A percentile compares a stretch with the other conserved stretches of the same genome.
Evolutionary conservation across 1,284 basidiomycete species (phyloP).

Genomic region (Moesziomyces sp.): DNA sequence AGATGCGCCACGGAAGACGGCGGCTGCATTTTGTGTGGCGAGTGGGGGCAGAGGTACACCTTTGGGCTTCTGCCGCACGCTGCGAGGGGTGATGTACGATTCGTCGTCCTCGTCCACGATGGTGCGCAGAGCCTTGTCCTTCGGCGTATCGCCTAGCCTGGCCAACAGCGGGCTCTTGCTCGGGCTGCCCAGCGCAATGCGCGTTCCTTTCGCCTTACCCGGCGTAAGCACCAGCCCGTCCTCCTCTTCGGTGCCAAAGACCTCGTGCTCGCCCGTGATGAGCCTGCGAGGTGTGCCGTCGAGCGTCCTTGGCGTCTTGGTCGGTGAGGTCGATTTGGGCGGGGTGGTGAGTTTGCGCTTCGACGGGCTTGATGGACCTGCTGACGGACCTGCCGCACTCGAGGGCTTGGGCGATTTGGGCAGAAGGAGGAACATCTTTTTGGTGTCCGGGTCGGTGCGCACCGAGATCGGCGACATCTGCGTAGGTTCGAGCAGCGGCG

Average conservation of each 20-base stretch:
- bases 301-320: conserved; percentile 30
- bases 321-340: conserved; percentile 28
- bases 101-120: conserved; percentile 48
- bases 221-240: conserved; percentile 52
- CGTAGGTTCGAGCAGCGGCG: conserved; percentile 42
- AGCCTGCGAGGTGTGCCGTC: conserved; percentile 16
- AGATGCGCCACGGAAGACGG: conserved; percentile 28
- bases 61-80: conserved; percentile 37
- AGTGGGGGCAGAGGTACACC: conserved; percentile 30
- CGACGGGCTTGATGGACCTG: conserved; percentile 17
- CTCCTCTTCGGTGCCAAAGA: conserved; percentile 31
- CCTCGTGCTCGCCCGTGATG: conserved; percentile 33
- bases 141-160: conserved; percentile 18
- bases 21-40: conserved; percentile 40
- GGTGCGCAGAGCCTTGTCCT: conserved; percentile 17
- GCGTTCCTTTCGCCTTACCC: conserved; percentile 28
- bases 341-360: conserved; percentile 34
- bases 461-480: conserved; percentile 48
- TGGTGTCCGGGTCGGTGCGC: conserved; percentile 51
- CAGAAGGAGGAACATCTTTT: conserved; percentile 47
- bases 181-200: conserved; percentile 35
- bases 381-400: neutral
- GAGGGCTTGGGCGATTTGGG: conserved; percentile 14
- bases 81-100: conserved; percentile 34
- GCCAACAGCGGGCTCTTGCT: conserved; percentile 27